Conservation (phyloP, 2,329 filamentous ascomycete genomes). For the Ceratocystis harringtonii region DNA sequence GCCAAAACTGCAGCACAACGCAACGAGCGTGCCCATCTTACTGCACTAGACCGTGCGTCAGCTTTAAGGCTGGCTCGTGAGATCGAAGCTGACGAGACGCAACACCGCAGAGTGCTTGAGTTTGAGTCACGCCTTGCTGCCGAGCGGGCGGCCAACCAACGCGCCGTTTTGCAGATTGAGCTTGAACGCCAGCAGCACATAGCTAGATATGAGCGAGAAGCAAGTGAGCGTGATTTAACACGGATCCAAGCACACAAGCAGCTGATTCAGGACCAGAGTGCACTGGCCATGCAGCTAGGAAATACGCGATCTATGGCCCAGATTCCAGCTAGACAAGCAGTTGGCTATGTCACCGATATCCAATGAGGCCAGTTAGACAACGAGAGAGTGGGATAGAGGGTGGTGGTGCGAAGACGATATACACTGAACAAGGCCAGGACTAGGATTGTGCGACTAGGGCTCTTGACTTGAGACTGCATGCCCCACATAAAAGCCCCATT, state of each 20-base stretch:
- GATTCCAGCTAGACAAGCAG: conserved; percentile 29
- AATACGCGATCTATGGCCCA: conserved; percentile 22
- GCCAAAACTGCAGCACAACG: conserved; percentile 23
- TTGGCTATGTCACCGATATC: conserved; percentile 35
- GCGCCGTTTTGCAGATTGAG: conserved; percentile 34
- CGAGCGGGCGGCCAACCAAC: conserved; percentile 34
- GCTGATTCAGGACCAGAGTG: conserved; percentile 35
- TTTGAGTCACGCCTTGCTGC: conserved; percentile 34
- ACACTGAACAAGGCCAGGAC: not conserved
- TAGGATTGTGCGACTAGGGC: not conserved
- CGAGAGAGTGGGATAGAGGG: not conserved
- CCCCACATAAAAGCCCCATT: conserved; percentile 13
- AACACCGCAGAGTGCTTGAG: conserved; percentile 32
- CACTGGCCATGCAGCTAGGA: conserved; percentile 31
- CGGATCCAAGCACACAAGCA: conserved; percentile 37
- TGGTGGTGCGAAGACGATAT: not conserved
- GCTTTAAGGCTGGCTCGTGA: conserved; percentile 26
- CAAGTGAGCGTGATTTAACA: conserved; percentile 32
- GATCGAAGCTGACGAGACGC: conserved; percentile 30
- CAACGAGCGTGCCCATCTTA: conserved; percentile 19
- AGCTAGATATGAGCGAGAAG: conserved; percentile 33
- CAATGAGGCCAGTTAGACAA: not conserved
- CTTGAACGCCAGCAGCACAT: conserved; percentile 35
- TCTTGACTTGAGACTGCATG: not conserved
- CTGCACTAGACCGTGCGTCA: conserved; percentile 19